Base-by-base conservation (phyloP, 345 rosid genomes). In the Geranium rotundifolium region DNA sequence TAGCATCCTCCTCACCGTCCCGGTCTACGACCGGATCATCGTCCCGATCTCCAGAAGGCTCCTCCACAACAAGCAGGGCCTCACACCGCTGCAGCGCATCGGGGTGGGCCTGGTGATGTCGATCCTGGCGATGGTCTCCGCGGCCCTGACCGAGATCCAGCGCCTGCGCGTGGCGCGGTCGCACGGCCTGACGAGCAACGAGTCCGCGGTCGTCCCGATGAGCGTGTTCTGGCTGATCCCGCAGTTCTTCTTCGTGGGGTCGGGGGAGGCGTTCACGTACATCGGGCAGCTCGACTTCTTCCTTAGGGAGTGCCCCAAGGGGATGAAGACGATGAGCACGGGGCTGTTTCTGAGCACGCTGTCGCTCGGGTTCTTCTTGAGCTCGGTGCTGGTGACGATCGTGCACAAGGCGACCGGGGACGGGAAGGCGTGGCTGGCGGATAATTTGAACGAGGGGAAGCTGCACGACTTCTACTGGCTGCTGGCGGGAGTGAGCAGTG, bases 311-410 rank as follows among this genome's bases (percentile, higher is more conserved):
- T 93, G 99, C 54, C 99, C 99, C 0, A 89, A 93, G 65, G 99
- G 99, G 17, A 93, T 93, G 99, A 93, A 93, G 77, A 90, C 95
- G 0, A 93, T 93, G 89, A 89, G 97, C 74, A 89, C 97, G 0
- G 99, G 99, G 29, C 61, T 92, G 65, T 82, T 93, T 69, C 64
- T 93, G 61, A 93, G 96, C 67, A 89, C 97, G 37, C 86, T 93
- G 19, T 84, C 99, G 0, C 60, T 93, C 46, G 99, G 99, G 60
- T 89, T 87, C 73, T 92, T 92, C 70, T 15, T 87, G 19, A 93
- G 99, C 73, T 83, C 97, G 6, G 65, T 77, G 19, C 62, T 93
- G 72, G 97, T 93, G 41, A 77, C 79, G 3, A 57, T 89, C 19
- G 96, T 93, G 61, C 90, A 93, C 58, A 80, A 79, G 71, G 69